Base-by-base conservation (phyloP, 1,284 basidiomycete species). In the Leucoagaricus sp. region DNA sequence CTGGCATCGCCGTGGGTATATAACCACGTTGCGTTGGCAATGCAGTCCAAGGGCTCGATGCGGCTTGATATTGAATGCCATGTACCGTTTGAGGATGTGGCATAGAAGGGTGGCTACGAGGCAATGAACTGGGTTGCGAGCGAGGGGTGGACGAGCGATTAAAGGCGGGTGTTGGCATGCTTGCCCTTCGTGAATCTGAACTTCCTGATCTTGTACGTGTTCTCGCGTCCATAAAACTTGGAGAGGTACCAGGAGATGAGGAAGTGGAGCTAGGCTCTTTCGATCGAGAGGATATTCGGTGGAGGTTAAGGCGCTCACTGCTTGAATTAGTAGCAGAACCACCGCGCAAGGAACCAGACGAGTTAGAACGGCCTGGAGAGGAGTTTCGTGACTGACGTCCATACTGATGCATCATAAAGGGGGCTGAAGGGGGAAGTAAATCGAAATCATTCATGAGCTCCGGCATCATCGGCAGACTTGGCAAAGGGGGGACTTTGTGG, bases 361-460 rank as follows among this genome's bases (percentile, higher is more conserved):
- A 68, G 21, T 64, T 67, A 10, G 67, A 63, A 3, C 61, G 60
- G 4, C 66, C 64, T 28, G 69, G 65, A 6, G 70, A 69, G 1
- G 66, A 63, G 19, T 67, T 67, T 38, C 66, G 63, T 15, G 68
- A 67, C 34, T 67, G 70, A 19, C 71, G 67, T n/a, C 72, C 62
- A 57, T 72, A 72, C 31, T 83, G 78, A 60, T 82, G 82, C 72
- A 85, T 78, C 85, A 90, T 89, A 69, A 90, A 90, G 13, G 88
- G 87, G 26, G 87, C 81, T 1, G 82, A 77, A 1, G 87, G 88
- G n/a, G 87, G 88, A 33, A 90, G 75, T 10, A 90, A 73, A 10
- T 87, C 86, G 79, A 83, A 82, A 49, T 83, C 80, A 67, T 67
- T 58, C 60, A 65, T 59, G 53, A 65, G 44, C 17, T 56, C 58